phyloP scores from a whole-genome alignment of 2,329 filamentous ascomycete species.

The Westerdykella aurantiaca region DNA sequence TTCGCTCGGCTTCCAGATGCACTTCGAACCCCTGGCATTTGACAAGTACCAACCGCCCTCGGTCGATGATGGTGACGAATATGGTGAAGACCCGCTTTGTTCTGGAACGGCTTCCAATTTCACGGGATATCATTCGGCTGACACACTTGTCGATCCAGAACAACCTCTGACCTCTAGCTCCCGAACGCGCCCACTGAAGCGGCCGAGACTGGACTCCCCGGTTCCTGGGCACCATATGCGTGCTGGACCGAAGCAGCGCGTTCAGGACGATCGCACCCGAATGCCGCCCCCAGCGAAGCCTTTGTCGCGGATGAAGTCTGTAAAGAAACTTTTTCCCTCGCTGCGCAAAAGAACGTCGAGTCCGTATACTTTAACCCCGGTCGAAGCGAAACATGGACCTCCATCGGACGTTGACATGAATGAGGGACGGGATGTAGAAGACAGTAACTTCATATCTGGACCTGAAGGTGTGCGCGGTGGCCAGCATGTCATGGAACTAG shows the following conservation, averaged over 20 bases:
- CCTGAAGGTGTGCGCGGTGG: too few relatives aligned
- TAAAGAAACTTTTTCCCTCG: constrained; percentile 20
- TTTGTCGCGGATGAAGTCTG: constrained; percentile 21
- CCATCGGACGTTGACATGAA: too few relatives aligned
- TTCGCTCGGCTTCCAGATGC: constrained; percentile 23
- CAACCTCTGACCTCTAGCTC: constrained; percentile 6
- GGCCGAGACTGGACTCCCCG: constrained; percentile 29
- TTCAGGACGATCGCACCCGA: constrained; percentile 20
- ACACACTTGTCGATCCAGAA: constrained; percentile 6
- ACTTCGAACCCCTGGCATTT: constrained; percentile 23
- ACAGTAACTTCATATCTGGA: too few relatives aligned
- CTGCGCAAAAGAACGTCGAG: constrained; percentile 20
- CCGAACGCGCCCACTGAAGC: constrained; percentile 21
- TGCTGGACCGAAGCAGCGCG: constrained; percentile 8
- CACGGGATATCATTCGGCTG: constrained; percentile 19
- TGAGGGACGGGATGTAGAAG: too few relatives aligned
- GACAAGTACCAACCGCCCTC: constrained; percentile 9
- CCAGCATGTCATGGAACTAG: too few relatives aligned
- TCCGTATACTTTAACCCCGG: not conserved
- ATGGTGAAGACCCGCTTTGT: not conserved
- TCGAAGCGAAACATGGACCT: too few relatives aligned
- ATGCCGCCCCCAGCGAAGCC: constrained; percentile 38
- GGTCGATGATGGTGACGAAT: constrained; percentile 8
- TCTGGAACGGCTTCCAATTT: constrained; percentile 14
- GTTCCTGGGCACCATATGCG: constrained; percentile 14